phyloP scores from a whole-genome alignment of 164 flowering plant genomes.

The Annona cherimola region DNA sequence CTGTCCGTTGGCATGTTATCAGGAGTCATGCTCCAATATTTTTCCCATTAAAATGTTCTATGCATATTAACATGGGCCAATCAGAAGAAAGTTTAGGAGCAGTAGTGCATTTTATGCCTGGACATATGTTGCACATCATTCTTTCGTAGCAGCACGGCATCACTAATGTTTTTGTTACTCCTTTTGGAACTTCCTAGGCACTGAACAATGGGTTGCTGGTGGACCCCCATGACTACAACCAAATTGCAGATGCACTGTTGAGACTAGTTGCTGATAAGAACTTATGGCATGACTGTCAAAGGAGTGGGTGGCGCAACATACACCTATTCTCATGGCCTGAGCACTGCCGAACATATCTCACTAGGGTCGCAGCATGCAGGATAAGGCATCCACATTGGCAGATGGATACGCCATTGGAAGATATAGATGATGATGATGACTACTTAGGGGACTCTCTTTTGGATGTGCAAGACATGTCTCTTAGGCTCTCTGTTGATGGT shows the following conservation, averaged over 20 bases:
- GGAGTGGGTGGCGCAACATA: conserved; percentile 86
- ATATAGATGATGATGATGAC: conserved; percentile 40
- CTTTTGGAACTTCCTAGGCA: conserved; percentile 37
- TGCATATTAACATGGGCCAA: background rate
- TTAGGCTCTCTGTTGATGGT: conserved; percentile 85
- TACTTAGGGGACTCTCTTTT: conserved; percentile 79
- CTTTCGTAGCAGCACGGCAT: background rate
- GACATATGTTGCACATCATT: background rate
- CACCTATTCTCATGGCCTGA: conserved; percentile 99
- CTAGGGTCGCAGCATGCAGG: conserved; percentile 88
- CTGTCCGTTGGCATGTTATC: background rate
- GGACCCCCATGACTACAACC: conserved; percentile 87
- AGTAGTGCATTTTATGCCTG: background rate
- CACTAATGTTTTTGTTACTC: background rate
- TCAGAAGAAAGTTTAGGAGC: background rate
- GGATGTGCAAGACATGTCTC: conserved; percentile 89
- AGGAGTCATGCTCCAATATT: background rate
- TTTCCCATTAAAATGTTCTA: background rate
- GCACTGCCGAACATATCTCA: conserved; percentile 88
- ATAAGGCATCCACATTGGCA: conserved; percentile 97
- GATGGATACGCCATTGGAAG: conserved; percentile 74
- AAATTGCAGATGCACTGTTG: conserved; percentile 76
- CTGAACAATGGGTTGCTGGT: conserved; percentile 87
- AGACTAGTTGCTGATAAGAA: conserved; percentile 88
- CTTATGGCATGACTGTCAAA: conserved; percentile 78